These are phyloP conservation scores for Micractinium conductrix DNA, from an alignment of 139 green algal genomes.

Conservation along the genomic window DNA sequence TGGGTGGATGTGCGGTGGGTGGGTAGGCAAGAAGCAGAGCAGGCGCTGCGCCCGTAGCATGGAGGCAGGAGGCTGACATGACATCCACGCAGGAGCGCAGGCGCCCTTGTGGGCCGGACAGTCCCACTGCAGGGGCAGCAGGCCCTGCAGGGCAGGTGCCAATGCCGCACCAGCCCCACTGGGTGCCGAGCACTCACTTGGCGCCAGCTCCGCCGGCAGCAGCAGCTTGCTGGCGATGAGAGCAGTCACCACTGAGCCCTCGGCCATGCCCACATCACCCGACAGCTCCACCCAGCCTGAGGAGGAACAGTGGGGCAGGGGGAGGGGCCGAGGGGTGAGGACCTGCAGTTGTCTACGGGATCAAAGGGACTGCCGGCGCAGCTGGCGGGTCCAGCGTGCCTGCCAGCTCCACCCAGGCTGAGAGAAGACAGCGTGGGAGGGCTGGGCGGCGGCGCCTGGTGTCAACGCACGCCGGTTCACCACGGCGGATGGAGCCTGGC, in stretches of 20 bases:
- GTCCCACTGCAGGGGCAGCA: not conserved
- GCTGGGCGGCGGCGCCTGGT: too few species aligned
- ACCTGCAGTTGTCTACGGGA: too few species aligned
- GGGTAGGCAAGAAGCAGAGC: not conserved
- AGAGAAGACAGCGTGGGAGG: too few species aligned
- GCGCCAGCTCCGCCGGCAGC: not conserved
- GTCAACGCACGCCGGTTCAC: too few species aligned
- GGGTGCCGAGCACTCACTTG: not conserved
- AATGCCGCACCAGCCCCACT: not conserved
- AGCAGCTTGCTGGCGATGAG: conserved; percentile 24
- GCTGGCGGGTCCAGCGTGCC: too few species aligned
- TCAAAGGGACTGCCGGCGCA: too few species aligned
- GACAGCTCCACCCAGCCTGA: conserved; percentile 26
- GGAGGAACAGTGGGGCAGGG: not conserved
- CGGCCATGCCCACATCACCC: conserved; percentile 7
- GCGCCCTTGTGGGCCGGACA: not conserved
- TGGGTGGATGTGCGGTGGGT: too few species aligned
- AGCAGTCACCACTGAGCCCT: conserved; percentile 37
- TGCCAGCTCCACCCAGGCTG: too few species aligned
- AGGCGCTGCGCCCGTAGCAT: too few species aligned
- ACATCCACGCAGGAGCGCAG: not conserved
- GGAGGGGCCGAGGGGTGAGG: too few species aligned
- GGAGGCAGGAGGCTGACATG: too few species aligned
- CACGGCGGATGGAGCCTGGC: too few species aligned
- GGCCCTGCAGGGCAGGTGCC: not conserved